phyloP scores from a whole-genome alignment of 2,329 filamentous ascomycete genomes.

The Chaetomiaceae sp. region DNA sequence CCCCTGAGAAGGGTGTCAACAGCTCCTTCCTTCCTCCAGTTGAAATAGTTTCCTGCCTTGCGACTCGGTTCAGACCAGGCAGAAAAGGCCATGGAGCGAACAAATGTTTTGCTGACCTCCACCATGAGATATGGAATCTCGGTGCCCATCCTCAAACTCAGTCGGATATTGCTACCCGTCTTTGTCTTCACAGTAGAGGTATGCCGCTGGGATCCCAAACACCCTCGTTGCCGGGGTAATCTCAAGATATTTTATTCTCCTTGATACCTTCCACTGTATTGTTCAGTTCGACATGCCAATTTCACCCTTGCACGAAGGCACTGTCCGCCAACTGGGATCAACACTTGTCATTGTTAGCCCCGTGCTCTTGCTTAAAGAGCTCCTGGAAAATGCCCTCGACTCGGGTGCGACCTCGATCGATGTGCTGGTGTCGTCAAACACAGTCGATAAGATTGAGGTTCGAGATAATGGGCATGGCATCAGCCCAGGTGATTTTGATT shows the following conservation, averaged over 20 bases:
- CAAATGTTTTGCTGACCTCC: too few relatives aligned
- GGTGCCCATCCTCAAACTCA: too few relatives aligned
- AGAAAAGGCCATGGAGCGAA: too few relatives aligned
- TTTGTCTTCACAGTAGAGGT: too few relatives aligned
- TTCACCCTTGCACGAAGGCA: conserved; percentile 42
- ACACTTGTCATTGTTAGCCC: conserved; percentile 56
- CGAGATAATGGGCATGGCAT: conserved; percentile 73
- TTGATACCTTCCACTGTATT: too few relatives aligned
- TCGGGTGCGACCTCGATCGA: conserved; percentile 63
- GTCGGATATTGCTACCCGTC: too few relatives aligned
- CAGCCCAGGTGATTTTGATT: conserved; percentile 52
- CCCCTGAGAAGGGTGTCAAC: background rate
- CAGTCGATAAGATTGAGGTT: conserved; percentile 64
- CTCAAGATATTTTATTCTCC: too few relatives aligned
- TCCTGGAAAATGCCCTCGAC: conserved; percentile 73
- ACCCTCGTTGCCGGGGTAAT: background rate
- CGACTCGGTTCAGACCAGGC: too few relatives aligned
- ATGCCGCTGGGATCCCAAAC: too few relatives aligned
- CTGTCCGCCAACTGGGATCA: conserved; percentile 55
- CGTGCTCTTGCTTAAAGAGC: conserved; percentile 64
- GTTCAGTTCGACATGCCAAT: conserved; percentile 42
- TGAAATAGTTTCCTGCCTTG: background rate
- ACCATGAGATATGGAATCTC: too few relatives aligned
- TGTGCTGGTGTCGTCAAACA: conserved; percentile 59
- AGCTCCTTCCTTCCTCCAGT: background rate